phyloP scores from a whole-genome alignment of 2,329 filamentous ascomycete species.

The Fusarium dlaminii region DNA sequence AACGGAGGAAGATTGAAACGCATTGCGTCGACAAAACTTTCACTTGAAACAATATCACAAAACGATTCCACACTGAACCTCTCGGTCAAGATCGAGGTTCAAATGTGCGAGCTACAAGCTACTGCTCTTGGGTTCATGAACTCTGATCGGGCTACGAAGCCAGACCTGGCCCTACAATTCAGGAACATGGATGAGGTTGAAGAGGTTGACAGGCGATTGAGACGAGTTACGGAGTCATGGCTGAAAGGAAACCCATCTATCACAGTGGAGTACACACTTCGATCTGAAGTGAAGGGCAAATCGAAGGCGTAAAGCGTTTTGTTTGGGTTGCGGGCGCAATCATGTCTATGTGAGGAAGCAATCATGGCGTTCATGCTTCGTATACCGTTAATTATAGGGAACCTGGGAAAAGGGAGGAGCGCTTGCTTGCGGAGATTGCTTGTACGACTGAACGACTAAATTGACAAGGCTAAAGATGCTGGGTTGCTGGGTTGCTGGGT shows the following conservation, averaged over 20 bases:
- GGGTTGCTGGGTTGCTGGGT: background rate
- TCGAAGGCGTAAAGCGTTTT: conserved; percentile 14
- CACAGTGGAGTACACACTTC: conserved; percentile 42
- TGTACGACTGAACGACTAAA: conserved; percentile 19
- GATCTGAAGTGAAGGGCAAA: conserved; percentile 42
- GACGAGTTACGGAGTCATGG: conserved; percentile 37
- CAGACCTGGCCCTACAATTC: conserved; percentile 31
- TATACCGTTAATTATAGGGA: background rate
- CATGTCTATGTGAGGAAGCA: conserved; percentile 2
- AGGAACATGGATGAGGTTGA: conserved; percentile 38
- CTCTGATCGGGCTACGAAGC: conserved; percentile 4
- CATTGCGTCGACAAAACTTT: conserved; percentile 35
- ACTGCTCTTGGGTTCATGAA: conserved; percentile 13
- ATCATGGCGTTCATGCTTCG: background rate
- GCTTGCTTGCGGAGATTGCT: conserved; percentile 17
- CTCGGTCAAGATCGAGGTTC: conserved; percentile 6
- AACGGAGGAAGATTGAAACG: conserved; percentile 32
- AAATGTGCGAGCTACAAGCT: conserved; percentile 11
- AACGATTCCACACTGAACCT: conserved; percentile 26
- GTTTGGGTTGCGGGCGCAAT: conserved; percentile 11
- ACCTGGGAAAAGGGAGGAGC: background rate
- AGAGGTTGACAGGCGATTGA: conserved; percentile 34
- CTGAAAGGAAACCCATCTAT: conserved; percentile 4
- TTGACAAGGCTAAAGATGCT: conserved; percentile 4
- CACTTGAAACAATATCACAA: conserved; percentile 41